A percentile compares a stretch with the other conserved stretches of the same genome.
Evolutionary conservation across 164 flowering plant genomes (phyloP).

Genomic region (Stephania cephalantha): DNA sequence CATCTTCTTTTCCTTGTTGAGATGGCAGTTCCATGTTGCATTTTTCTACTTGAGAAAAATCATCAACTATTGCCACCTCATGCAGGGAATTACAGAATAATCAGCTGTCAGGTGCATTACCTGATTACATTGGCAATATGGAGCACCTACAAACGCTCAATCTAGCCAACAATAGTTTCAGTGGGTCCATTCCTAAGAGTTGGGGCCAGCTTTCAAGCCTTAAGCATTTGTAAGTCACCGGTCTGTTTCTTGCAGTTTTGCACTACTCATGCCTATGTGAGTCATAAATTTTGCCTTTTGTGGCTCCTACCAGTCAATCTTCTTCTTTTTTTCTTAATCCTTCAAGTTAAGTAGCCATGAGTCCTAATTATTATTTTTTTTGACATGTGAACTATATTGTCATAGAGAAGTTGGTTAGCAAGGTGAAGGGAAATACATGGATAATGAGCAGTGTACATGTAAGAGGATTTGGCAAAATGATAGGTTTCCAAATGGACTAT

Average conservation of each 20-base stretch:
- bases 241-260: not conserved
- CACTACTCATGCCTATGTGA: not conserved
- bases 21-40: not conserved
- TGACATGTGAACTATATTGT: not conserved
- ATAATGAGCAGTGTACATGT: not conserved
- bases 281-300: not conserved
- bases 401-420: not conserved
- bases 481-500: not conserved
- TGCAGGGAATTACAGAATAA: slow-evolving; percentile 85
- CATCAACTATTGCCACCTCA: slow-evolving; percentile 7
- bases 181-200: slow-evolving; percentile 55
- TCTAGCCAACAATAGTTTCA: slow-evolving; percentile 66
- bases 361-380: not conserved
- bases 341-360: not conserved
- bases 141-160: slow-evolving; percentile 53
- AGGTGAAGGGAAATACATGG: not conserved
- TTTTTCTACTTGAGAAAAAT: slow-evolving; percentile 4
- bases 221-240: slow-evolving; percentile 61
- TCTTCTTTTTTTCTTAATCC: not conserved
- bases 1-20: not conserved
- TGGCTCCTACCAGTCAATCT: not conserved
- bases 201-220: slow-evolving; percentile 72
- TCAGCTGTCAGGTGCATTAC: slow-evolving; percentile 62
- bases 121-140: slow-evolving; percentile 65
- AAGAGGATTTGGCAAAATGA: not conserved